Conservation (phyloP, 306 rosid genomes). For the Rosa chinensis region DNA sequence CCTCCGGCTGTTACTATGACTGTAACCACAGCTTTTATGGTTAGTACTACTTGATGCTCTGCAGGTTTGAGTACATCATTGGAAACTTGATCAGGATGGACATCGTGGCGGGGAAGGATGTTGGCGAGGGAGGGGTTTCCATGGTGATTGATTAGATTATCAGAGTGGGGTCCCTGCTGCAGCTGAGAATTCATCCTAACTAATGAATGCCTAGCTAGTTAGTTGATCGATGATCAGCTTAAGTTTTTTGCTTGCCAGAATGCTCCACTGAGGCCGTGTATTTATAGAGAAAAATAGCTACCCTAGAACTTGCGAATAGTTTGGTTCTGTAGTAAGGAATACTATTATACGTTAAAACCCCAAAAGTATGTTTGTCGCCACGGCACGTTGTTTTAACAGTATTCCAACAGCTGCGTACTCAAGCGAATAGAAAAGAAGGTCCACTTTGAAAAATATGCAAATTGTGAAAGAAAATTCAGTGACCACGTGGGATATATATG, state of each 20-base stretch:
- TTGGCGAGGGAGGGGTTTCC: not conserved
- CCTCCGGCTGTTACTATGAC: constrained; percentile 23
- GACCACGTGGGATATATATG: not conserved
- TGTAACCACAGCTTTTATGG: constrained; percentile 23
- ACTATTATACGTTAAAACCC: not conserved
- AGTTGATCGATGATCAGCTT: not conserved
- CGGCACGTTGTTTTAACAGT: too few species aligned
- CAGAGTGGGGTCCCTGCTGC: not conserved
- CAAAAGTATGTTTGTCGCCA: too few species aligned
- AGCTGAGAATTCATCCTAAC: not conserved
- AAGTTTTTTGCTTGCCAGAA: not conserved
- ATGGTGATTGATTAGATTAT: not conserved
- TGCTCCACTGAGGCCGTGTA: not conserved
- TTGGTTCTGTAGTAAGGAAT: not conserved
- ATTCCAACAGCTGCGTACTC: not conserved
- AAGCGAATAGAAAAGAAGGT: not conserved
- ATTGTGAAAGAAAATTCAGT: not conserved
- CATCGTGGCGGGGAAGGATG: not conserved
- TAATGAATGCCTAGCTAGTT: not conserved
- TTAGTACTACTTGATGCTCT: not conserved
- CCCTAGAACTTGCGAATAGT: not conserved
- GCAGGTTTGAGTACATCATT: not conserved
- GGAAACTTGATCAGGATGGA: not conserved
- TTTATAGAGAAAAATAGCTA: not conserved
- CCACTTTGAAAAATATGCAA: too few species aligned